Conservation (phyloP, 306 rosid species). For the Clitoria ternatea region DNA sequence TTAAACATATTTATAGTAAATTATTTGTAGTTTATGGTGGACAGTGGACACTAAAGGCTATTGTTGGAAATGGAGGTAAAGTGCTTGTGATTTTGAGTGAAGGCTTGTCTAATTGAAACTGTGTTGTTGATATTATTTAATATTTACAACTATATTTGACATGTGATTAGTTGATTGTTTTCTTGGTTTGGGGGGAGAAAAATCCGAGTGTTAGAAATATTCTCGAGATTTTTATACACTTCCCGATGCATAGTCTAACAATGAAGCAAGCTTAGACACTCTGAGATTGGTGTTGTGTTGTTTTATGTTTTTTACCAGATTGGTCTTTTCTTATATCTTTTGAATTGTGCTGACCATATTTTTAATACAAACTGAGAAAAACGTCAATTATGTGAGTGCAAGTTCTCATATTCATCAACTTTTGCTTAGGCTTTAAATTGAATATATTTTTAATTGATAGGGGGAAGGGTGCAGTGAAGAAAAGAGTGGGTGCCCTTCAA, state of each 20-base stretch:
- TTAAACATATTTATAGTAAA: background rate
- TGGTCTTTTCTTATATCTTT: background rate
- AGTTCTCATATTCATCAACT: slow-evolving; percentile 8
- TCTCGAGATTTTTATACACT: too few relatives aligned
- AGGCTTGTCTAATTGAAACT: background rate
- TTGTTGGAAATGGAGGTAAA: background rate
- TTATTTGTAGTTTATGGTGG: background rate
- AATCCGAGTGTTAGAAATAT: background rate
- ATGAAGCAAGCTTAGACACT: background rate
- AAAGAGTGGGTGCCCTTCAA: slow-evolving; percentile 72
- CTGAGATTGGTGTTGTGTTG: background rate
- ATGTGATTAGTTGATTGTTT: background rate
- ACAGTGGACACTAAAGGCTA: background rate
- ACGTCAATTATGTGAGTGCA: slow-evolving; percentile 7
- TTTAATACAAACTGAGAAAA: slow-evolving; percentile 8
- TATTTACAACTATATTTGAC: background rate
- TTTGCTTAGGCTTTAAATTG: background rate
- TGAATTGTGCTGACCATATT: background rate
- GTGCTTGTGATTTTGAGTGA: background rate
- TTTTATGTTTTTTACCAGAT: background rate
- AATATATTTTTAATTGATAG: slow-evolving; percentile 40
- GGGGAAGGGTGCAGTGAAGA: slow-evolving; percentile 88
- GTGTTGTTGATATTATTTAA: background rate
- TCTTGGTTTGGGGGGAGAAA: background rate
- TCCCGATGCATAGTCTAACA: too few relatives aligned